Evolutionary conservation across 192 early-diverging fungal species (phyloP).

Genomic region (Coemansia sp.): DNA sequence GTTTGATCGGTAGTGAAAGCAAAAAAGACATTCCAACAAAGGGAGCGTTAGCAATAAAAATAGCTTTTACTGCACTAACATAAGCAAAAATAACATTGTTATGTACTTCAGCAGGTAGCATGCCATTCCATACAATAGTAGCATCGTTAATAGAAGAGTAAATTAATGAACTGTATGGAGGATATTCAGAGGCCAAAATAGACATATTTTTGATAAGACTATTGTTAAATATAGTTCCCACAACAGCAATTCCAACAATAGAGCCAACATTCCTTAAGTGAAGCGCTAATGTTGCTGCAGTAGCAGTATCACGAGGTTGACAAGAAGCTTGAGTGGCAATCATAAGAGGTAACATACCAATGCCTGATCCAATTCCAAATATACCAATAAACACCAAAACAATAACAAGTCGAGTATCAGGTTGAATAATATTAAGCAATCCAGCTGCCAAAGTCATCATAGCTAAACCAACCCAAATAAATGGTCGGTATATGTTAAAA

Average conservation of each 20-base stretch:
- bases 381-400: conserved; percentile 21
- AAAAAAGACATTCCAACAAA: conserved; percentile 29
- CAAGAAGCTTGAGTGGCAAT: conserved; percentile 28
- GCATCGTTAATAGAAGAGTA: conserved; percentile 17
- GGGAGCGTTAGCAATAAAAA: conserved; percentile 34
- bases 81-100: conserved; percentile 16
- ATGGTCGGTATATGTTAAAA: conserved; percentile 30
- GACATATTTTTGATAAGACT: conserved; percentile 13
- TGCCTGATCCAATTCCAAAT: conserved; percentile 27
- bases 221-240: conserved; percentile 38
- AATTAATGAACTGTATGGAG: conserved; percentile 15
- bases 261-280: conserved; percentile 30
- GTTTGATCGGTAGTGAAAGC: conserved; percentile 25
- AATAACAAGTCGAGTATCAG: conserved; percentile 17
- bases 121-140: conserved; percentile 17
- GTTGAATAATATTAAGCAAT: conserved; percentile 23
- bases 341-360: conserved; percentile 32
- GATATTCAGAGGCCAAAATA: conserved; percentile 12
- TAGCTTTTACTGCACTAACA: conserved; percentile 21
- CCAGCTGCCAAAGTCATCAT: conserved; percentile 20
- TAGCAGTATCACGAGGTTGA: conserved; percentile 20
- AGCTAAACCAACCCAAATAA: conserved; percentile 28
- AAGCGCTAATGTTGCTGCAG: conserved; percentile 22
- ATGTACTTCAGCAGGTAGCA: conserved; percentile 16
- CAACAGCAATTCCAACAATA: conserved; percentile 31